phyloP scores from a whole-genome alignment of 805 yeast species.

The Suhomyces faveliae region DNA sequence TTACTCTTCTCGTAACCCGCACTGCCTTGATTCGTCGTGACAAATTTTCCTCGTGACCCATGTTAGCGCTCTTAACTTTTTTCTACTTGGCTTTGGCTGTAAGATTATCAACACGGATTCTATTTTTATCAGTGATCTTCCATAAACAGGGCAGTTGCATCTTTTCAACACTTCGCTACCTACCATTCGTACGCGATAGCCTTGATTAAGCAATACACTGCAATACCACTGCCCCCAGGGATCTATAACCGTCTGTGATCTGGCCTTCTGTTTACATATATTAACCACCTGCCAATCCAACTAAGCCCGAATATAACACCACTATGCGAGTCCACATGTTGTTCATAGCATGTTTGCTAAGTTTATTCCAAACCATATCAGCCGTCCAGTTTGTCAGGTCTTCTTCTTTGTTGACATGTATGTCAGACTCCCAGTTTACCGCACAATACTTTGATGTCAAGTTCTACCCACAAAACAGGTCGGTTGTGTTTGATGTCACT shows the following conservation, averaged over 20 bases:
- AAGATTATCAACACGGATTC: background rate
- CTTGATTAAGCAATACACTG: too few relatives aligned
- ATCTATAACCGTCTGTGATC: too few relatives aligned
- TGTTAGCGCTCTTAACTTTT: background rate
- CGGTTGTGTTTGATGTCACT: slow-evolving; percentile 64
- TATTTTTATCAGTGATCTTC: background rate
- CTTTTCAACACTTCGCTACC: background rate
- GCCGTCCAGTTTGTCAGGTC: slow-evolving; percentile 43
- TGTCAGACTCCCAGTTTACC: slow-evolving; percentile 83
- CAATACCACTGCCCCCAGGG: too few relatives aligned
- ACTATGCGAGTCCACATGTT: background rate
- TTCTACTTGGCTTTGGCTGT: background rate
- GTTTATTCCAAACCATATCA: slow-evolving; percentile 9
- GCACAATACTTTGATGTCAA: slow-evolving; percentile 79
- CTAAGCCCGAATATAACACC: background rate
- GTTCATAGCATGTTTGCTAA: background rate
- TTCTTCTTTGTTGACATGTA: slow-evolving; percentile 82
- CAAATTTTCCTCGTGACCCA: slow-evolving; percentile 1
- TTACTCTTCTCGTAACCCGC: background rate
- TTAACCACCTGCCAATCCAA: background rate
- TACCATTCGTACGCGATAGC: too few relatives aligned
- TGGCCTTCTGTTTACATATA: too few relatives aligned
- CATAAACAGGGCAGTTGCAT: background rate
- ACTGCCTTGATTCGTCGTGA: background rate
- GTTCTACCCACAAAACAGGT: slow-evolving; percentile 62